Base-by-base conservation (phyloP, 495 filamentous ascomycete species). In the Xylaria flabelliformis region DNA sequence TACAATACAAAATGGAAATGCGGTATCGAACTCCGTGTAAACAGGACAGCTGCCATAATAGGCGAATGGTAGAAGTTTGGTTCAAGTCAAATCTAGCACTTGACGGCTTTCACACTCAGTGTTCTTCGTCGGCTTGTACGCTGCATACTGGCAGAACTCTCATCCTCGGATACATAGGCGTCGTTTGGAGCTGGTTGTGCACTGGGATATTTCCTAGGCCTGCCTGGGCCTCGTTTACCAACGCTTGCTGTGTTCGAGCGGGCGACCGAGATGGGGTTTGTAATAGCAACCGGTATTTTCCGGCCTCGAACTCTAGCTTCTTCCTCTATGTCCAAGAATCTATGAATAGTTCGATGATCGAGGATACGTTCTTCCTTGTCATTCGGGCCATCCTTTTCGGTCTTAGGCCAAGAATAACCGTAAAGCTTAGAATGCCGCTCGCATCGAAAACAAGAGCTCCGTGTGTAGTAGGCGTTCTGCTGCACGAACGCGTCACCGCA, bases 361-460 rank as follows among this genome's bases (percentile, higher is more conserved):
- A 93, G 85, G 8, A 94, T 80, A 2, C 92, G 85, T 67, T 92
- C 91, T 76, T 97, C 94, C 29, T 87, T 89, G 76, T 98, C 96
- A 13, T 83, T 71, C 21, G 87, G 87, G 0, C 92, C 92, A 70
- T 90, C 87, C 26, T 85, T 90, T 46, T 97, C 92, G 2, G 97
- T 98, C 81, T 98, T 97, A 21, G 96, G 96, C 97, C 97, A 99
- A 64, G 89, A 87, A 76, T 92, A 97, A 0, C 97, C 97, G 79
- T 98, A 99, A 1, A 99, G 84, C 80, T 97, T 98, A 34, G 92
- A 95, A 75, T 99, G 96, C 0, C 97, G 88, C 83, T 98, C 97
- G 81, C 96, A 99, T 21, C 97, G 89, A 12, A 92, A 93, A 78
- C 96, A 99, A 36, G 92, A 91, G 29, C 90, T 87, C 19, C 92